These are phyloP conservation scores for Ambrosiella cleistominuta DNA, from an alignment of 2,329 filamentous ascomycete species.

Conservation along the genomic window DNA sequence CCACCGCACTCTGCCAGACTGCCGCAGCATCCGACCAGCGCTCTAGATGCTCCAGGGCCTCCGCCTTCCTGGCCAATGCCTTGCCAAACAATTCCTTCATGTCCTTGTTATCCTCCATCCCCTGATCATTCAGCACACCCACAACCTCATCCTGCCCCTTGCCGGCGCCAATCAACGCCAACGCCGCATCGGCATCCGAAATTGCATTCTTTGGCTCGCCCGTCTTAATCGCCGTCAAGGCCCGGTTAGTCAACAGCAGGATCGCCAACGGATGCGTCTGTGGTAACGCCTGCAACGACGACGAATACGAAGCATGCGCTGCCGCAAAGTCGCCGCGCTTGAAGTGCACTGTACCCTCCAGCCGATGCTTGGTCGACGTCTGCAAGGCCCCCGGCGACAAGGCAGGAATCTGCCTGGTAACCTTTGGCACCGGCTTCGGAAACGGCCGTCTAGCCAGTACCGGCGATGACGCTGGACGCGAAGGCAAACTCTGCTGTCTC, in stretches of 20 bases:
- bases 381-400: conserved; percentile 53
- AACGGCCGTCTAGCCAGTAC: conserved; percentile 20
- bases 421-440: conserved; percentile 24
- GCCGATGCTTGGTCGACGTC: conserved; percentile 59
- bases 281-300: conserved; percentile 59
- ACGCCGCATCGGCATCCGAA: conserved; percentile 62
- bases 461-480: conserved; percentile 23
- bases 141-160: conserved; percentile 70
- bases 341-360: conserved; percentile 72
- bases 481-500: conserved; percentile 19
- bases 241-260: conserved; percentile 78
- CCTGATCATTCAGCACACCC: conserved; percentile 38
- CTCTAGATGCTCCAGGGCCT: conserved; percentile 89
- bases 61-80: conserved; percentile 82
- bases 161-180: conserved; percentile 61
- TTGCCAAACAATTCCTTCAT: conserved; percentile 93
- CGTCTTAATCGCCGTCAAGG: conserved; percentile 76
- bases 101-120: conserved; percentile 50
- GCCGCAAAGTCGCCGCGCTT: conserved; percentile 84
- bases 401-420: conserved; percentile 43
- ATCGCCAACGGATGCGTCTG: conserved; percentile 66
- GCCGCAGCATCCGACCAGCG: conserved; percentile 70
- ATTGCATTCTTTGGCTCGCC: conserved; percentile 82
- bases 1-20: conserved; percentile 69
- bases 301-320: conserved; percentile 67